Conservation (phyloP, 129 eudicot species). For the Escallonia herrerae region DNA sequence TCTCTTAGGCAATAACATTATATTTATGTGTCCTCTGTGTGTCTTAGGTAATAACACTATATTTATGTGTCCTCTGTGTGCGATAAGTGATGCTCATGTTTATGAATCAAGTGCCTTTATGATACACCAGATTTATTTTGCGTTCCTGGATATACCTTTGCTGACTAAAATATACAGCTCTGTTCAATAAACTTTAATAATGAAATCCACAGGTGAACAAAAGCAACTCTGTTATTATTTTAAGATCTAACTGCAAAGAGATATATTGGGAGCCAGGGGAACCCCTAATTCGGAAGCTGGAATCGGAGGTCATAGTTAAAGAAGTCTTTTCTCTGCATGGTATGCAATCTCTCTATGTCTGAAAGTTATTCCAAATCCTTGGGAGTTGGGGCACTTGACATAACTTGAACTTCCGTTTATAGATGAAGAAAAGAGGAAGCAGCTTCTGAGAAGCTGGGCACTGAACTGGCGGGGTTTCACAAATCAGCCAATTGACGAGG, state of each 20-base stretch:
- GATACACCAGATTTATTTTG: not conserved
- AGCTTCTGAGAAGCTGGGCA: conserved; percentile 82
- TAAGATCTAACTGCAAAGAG: conserved; percentile 35
- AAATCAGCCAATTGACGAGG: conserved; percentile 83
- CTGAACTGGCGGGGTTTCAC: conserved; percentile 76
- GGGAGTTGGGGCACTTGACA: not conserved
- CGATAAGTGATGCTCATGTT: not conserved
- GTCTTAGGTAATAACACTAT: too few species aligned
- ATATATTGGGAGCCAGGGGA: conserved; percentile 69
- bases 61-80: not conserved
- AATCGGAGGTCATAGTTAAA: conserved; percentile 55
- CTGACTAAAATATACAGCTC: too few species aligned
- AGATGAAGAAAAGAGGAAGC: conserved; percentile 77
- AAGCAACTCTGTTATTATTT: conserved; percentile 20
- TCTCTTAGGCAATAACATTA: too few species aligned
- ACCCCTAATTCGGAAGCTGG: conserved; percentile 62
- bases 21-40: too few species aligned
- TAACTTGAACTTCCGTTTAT: conserved; percentile 11
- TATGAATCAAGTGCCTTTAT: not conserved
- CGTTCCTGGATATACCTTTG: not conserved
- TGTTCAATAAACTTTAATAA: not conserved
- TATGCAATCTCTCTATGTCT: conserved; percentile 10
- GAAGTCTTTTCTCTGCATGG: conserved; percentile 95
- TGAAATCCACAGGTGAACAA: conserved; percentile 51
- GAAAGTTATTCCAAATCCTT: not conserved